A percentile compares a stretch with the other conserved stretches of the same genome.
Evolutionary conservation across 2,329 filamentous ascomycete genomes (phyloP).

Genomic region (Venturia carpophila): DNA sequence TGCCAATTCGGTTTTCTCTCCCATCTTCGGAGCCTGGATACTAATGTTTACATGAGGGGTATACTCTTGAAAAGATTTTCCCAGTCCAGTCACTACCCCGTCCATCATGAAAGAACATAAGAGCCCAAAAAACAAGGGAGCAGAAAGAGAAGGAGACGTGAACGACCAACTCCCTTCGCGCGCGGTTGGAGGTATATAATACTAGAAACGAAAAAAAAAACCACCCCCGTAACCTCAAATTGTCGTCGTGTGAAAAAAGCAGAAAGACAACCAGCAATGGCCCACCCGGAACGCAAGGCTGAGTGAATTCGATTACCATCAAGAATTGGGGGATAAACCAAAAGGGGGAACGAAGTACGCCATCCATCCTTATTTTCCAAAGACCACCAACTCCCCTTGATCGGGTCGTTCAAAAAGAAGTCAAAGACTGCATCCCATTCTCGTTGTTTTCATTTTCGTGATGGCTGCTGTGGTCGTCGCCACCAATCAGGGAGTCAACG

Average conservation of each 20-base stretch:
- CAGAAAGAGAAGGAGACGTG: not conserved
- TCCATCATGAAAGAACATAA: not conserved
- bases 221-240: not conserved
- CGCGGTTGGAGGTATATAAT: conserved; percentile 11
- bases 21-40: no score
- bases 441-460: conserved; percentile 15
- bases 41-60: not conserved
- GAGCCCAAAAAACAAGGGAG: not conserved
- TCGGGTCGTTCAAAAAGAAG: not conserved
- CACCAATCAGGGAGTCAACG: conserved; percentile 6
- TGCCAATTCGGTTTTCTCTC: no score
- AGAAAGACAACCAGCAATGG: not conserved
- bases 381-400: not conserved
- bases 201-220: not conserved
- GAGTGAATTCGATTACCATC: not conserved
- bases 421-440: conserved; percentile 7
- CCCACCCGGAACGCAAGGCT: not conserved
- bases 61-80: not conserved
- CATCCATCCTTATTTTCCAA: not conserved
- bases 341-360: not conserved
- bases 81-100: not conserved
- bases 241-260: not conserved
- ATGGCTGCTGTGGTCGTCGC: conserved; percentile 8
- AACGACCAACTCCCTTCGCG: not conserved
- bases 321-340: not conserved